Percentiles rank a stretch among this genome's conserved stretches.
Conservation (phyloP, 345 rosid species). For the Trapa incisa region DNA sequence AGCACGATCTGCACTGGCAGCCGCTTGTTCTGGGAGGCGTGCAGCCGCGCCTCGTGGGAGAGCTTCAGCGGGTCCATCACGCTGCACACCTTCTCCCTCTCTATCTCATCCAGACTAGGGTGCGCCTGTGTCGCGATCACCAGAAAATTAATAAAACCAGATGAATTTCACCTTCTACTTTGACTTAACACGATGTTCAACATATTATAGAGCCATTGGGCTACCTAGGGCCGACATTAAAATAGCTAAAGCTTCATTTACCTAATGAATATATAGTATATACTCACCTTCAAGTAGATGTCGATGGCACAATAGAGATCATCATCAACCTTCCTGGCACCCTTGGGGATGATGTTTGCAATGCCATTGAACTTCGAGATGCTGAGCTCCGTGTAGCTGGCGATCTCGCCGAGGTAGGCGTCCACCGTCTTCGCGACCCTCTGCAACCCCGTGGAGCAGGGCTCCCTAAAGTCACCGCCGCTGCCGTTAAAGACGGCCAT, state of each 20-base stretch:
- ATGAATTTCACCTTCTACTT: too few relatives aligned
- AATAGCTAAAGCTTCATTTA: too few relatives aligned
- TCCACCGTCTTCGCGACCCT: slow-evolving; percentile 70
- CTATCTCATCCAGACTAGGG: slow-evolving; percentile 83
- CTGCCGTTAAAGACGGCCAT: slow-evolving; percentile 65
- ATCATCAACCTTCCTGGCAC: slow-evolving; percentile 62
- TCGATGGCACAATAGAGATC: slow-evolving; percentile 86
- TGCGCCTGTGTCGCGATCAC: slow-evolving; percentile 28
- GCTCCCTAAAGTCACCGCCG: slow-evolving; percentile 48
- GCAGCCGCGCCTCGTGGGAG: slow-evolving; percentile 84
- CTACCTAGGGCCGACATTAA: too few relatives aligned
- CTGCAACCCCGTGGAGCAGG: slow-evolving; percentile 33
- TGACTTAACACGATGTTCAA: too few relatives aligned
- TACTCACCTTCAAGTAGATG: slow-evolving; percentile 62
- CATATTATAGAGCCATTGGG: too few relatives aligned
- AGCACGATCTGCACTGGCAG: slow-evolving; percentile 78
- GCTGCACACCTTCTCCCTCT: slow-evolving; percentile 79
- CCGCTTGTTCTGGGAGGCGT: slow-evolving; percentile 92
- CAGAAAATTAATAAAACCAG: too few relatives aligned
- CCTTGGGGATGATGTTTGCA: slow-evolving; percentile 62
- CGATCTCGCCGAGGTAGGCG: slow-evolving; percentile 69
- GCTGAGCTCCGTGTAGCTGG: slow-evolving; percentile 35
- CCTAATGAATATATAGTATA: too few relatives aligned
- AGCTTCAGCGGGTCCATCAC: slow-evolving; percentile 80
- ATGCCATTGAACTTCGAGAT: slow-evolving; percentile 83